phyloP scores from a whole-genome alignment of 768 basidiomycete genomes.

The Botryobasidium botryosum region DNA sequence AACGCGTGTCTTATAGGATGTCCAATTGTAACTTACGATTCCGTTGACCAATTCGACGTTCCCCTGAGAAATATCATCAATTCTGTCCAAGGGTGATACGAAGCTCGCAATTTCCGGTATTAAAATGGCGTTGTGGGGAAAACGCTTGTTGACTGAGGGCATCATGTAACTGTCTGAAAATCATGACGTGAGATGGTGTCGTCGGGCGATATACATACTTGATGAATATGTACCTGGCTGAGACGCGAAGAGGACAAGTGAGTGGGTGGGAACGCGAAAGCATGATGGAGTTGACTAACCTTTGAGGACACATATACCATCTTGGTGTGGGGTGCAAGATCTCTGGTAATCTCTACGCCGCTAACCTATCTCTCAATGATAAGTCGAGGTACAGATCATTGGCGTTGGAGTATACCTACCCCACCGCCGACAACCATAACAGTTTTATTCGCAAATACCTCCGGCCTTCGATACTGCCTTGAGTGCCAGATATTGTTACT shows the following conservation, averaged over 20 bases:
- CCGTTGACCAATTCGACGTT: too few species aligned
- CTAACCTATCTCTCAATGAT: too few species aligned
- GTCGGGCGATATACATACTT: too few species aligned
- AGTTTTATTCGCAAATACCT: slow-evolving; percentile 22
- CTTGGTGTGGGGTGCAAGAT: slow-evolving; percentile 20
- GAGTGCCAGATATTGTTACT: slow-evolving; percentile 25
- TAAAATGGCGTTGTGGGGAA: too few species aligned
- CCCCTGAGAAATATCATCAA: too few species aligned
- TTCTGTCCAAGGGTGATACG: too few species aligned
- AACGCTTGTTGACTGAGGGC: too few species aligned
- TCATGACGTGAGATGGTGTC: too few species aligned
- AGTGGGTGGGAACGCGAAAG: background rate
- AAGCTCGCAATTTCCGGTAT: too few species aligned
- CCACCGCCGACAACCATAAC: slow-evolving; percentile 29
- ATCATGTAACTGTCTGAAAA: too few species aligned
- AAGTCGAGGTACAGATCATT: background rate
- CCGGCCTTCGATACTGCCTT: slow-evolving; percentile 27
- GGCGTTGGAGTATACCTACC: slow-evolving; percentile 15
- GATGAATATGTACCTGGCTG: background rate
- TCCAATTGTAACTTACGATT: too few species aligned
- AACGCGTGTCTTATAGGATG: too few species aligned
- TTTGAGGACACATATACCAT: slow-evolving; percentile 22
- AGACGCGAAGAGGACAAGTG: background rate
- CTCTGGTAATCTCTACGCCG: slow-evolving; percentile 23
- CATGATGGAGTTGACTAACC: slow-evolving; percentile 7